Percentiles rank a stretch among this genome's conserved stretches.
Evolutionary conservation across 352 stramenopile genomes (phyloP).

Genomic region (Albugo laibachii): DNA sequence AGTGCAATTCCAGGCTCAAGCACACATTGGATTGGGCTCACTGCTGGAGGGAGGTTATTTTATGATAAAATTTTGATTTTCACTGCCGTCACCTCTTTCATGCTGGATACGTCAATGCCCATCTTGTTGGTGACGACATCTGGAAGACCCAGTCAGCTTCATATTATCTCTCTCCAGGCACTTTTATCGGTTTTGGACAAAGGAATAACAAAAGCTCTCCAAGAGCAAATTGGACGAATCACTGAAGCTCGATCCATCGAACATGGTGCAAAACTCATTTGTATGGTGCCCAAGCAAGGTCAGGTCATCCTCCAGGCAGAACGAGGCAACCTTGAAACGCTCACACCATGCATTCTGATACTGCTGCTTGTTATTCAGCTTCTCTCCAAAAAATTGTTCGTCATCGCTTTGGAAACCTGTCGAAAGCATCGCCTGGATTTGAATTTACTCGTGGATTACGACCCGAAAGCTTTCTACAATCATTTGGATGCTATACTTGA

Average conservation of each 20-base stretch:
- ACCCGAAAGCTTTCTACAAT: constrained; percentile 20
- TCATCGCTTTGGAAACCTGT: constrained; percentile 33
- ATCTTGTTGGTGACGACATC: constrained; percentile 47
- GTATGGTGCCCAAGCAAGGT: constrained; percentile 22
- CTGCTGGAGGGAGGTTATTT: too few species aligned
- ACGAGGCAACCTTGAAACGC: constrained; percentile 53
- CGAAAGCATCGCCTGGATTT: constrained; percentile 62
- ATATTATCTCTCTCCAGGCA: constrained; percentile 19
- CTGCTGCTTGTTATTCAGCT: constrained; percentile 22
- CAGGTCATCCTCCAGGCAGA: constrained; percentile 53
- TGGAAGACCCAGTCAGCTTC: constrained; percentile 27
- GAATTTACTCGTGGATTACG: constrained; percentile 53
- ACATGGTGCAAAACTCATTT: constrained; percentile 37
- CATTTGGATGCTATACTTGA: constrained; percentile 12
- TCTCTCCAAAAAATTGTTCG: constrained; percentile 20
- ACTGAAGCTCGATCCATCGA: constrained; percentile 31
- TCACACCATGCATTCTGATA: constrained; percentile 35
- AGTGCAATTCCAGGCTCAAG: too few species aligned
- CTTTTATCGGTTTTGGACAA: constrained; percentile 2
- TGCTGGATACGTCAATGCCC: constrained; percentile 15
- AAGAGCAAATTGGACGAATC: constrained; percentile 3
- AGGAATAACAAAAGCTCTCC: neutral
- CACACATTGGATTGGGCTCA: too few species aligned
- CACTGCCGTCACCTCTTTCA: constrained; percentile 29
- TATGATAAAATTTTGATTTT: neutral